Base-by-base conservation (phyloP, 2,329 filamentous ascomycete species). In the Harringtonia lauricola region DNA sequence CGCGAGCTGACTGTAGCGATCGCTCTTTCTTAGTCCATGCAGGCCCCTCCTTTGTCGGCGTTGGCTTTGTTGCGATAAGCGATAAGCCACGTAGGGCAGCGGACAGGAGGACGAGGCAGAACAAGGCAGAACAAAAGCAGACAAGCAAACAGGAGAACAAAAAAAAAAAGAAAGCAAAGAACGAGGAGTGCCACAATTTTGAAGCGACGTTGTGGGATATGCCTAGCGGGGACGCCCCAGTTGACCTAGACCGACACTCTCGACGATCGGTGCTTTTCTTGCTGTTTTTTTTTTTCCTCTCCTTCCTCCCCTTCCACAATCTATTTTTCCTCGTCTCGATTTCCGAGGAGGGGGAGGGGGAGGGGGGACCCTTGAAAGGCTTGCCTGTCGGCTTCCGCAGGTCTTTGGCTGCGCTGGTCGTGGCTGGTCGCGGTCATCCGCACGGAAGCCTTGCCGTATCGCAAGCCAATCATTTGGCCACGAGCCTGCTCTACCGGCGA, bases 391-490 rank as follows among this genome's bases (percentile, higher is more conserved):
- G 24, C 10, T 26, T 26, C 10, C 24, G 7, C 24, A 26, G 24
- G 24, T 26, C 24, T 6, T 6, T 10, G 24, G 24, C 24, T 7
- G 17, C n/a, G 17, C 12, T 12, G 22, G 8, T n/a, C 22, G 36
- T 10, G 24, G 7, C 24, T 26, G 24, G 24, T 26, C 24, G 6
- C 24, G 24, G 24, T 10, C 24, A 26, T 6, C 24, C 24, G 24
- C 6, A 6, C 26, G 13, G 8, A 38, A 43, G 46, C 46, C 48
- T 48, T 34, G 41, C 34, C 39, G 30, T 13, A 13, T 28, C 30
- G 41, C 38, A 37, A 30, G 33, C 49, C 47, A 51, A 51, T 51
- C 49, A 51, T 49, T 49, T 47, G 15, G 41, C 47, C 49, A 51
- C 49, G 49, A 30, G 49, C 38, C 26, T n/a, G 34, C 28, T 10